A percentile compares a stretch with the other conserved stretches of the same genome.
phyloP scores from a whole-genome alignment of 2,329 filamentous ascomycete species.

The Microthyrium microscopicum region DNA sequence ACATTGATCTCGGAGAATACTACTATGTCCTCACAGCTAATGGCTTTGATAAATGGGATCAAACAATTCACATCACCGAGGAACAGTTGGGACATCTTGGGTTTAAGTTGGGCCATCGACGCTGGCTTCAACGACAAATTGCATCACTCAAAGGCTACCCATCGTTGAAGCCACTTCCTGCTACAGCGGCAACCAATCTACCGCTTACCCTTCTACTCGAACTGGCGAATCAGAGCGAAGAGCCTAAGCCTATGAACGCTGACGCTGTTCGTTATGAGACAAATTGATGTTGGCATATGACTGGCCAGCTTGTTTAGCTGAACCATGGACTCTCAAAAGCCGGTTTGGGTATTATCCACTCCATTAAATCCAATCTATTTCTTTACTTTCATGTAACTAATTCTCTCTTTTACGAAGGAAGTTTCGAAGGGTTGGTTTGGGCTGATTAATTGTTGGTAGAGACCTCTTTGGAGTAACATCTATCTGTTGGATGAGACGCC shows the following conservation, averaged over 20 bases:
- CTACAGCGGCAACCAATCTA: conserved; percentile 5
- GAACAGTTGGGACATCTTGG: conserved; percentile 19
- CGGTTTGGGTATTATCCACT: conserved; percentile 2
- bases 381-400: background rate
- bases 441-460: conserved; percentile 8
- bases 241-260: conserved; percentile 2
- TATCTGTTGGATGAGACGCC: too few relatives aligned
- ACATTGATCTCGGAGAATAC: conserved; percentile 6
- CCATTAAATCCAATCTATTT: conserved; percentile 1
- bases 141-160: conserved; percentile 12
- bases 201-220: conserved; percentile 5
- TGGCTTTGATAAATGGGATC: conserved; percentile 22
- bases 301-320: background rate
- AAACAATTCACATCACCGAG: conserved; percentile 24
- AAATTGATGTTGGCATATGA: conserved; percentile 1
- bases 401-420: background rate
- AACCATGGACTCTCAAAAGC: background rate
- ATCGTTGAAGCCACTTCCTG: conserved; percentile 5
- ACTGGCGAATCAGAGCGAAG: conserved; percentile 6
- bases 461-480: conserved; percentile 7
- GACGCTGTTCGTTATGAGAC: conserved; percentile 5
- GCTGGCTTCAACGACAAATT: conserved; percentile 23
- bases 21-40: conserved; percentile 15
- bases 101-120: conserved; percentile 24
- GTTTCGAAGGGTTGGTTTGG: conserved; percentile 2